Base-by-base conservation (phyloP, 192 early-diverging fungal species). In the Entomortierella parvispora region DNA sequence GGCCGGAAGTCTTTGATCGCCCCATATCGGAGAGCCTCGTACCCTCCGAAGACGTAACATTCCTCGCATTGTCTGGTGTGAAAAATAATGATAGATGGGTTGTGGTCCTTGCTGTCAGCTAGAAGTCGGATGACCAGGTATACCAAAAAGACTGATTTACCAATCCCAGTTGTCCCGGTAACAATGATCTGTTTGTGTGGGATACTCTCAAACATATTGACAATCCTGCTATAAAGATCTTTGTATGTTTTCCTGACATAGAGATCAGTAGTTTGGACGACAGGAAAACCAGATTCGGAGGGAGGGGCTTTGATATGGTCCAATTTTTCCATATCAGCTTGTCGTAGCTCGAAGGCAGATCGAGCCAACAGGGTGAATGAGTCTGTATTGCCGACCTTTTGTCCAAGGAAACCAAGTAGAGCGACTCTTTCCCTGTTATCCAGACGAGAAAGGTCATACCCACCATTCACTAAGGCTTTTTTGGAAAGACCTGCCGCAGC, bases 131-230 rank as follows among this genome's bases (percentile, higher is more conserved):
- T 59, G n/a, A n/a, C n/a, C n/a, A n/a, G n/a, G n/a, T n/a, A n/a
- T n/a, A n/a, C n/a, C n/a, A n/a, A n/a, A n/a, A 78, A 78, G 25
- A 31, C 65, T 40, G 75, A 78, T 49, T 78, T 78, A 31, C 75
- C 60, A 14, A 64, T 62, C 15, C 75, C 66, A 17, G 75, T 29
- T 57, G 75, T 78, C 11, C 77, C 50, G 12, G 68, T 66, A 22
- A 80, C 33, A 22, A 60, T 25, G 42, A 71, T 45, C 6, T 58
- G 58, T 10, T 62, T 61, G 15, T 46, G 1, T 3, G 12, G 56
- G 31, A 17, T 46, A 29, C 31, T 12, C 11, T 9, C 26, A 47
- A 60, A 60, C 58, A 10, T 45, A 10, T 57, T 0, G 29, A 49
- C 18, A 14, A 77, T 25, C 29, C 31, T 42, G 58, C 42, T 25